These are phyloP conservation scores for Platanus orientalis DNA, from an alignment of 164 flowering plant genomes.

Conservation along the genomic window DNA sequence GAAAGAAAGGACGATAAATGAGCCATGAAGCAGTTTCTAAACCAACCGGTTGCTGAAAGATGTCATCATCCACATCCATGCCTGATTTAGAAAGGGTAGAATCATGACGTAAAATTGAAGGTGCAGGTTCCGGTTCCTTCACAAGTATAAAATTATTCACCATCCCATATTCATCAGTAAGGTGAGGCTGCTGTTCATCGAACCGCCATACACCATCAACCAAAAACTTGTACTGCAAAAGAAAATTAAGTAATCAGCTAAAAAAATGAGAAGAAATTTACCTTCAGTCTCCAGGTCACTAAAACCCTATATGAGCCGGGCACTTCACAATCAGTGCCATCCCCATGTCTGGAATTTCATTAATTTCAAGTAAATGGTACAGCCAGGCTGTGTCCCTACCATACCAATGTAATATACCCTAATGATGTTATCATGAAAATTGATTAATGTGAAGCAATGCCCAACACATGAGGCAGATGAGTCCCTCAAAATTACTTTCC, in stretches of 20 bases:
- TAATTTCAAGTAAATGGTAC: too few species aligned
- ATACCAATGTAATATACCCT: background rate
- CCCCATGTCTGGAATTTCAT: too few species aligned
- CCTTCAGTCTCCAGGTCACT: background rate
- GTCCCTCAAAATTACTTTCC: too few species aligned
- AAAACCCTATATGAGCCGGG: background rate
- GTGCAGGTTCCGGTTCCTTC: constrained; percentile 19
- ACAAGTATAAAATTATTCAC: constrained; percentile 34
- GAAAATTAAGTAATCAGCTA: too few species aligned
- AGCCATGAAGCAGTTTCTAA: background rate
- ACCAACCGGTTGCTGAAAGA: constrained; percentile 18
- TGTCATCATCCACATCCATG: constrained; percentile 23
- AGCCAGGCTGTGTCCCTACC: background rate
- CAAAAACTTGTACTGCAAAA: constrained; percentile 42
- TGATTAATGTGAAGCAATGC: background rate
- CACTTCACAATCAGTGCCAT: background rate
- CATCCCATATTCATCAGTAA: constrained; percentile 28
- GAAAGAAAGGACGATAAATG: background rate
- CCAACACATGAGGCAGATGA: background rate
- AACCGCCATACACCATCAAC: constrained; percentile 47
- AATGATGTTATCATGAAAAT: background rate
- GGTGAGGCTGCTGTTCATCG: constrained; percentile 26
- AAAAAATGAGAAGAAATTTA: background rate
- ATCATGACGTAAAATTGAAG: constrained; percentile 17
- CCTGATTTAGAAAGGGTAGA: constrained; percentile 11